These are phyloP conservation scores for Mycosphaerella sp. DNA, from an alignment of 2,329 filamentous ascomycete genomes.

Conservation along the genomic window DNA sequence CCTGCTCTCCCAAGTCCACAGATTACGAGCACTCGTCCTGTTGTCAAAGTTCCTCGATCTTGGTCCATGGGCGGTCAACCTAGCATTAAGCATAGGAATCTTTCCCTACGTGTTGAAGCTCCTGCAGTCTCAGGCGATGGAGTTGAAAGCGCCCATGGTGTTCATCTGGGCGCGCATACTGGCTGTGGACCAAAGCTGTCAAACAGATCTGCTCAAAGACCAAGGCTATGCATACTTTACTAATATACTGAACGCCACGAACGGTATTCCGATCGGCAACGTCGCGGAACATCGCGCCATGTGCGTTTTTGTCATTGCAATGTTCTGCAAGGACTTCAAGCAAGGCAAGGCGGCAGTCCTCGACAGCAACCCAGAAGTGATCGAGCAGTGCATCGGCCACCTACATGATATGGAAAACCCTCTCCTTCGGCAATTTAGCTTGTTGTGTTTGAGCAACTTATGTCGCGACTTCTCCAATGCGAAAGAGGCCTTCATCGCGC, in stretches of 20 bases:
- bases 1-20: slow-evolving; percentile 87
- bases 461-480: slow-evolving; percentile 88
- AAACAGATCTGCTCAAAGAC: slow-evolving; percentile 90
- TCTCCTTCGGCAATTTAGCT: slow-evolving; percentile 88
- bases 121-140: slow-evolving; percentile 85
- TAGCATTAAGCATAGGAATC: slow-evolving; percentile 94
- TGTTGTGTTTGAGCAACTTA: slow-evolving; percentile 87
- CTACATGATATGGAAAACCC: slow-evolving; percentile 81
- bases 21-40: slow-evolving; percentile 82
- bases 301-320: slow-evolving; percentile 96
- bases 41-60: slow-evolving; percentile 91
- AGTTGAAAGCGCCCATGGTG: slow-evolving; percentile 97
- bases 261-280: slow-evolving; percentile 72
- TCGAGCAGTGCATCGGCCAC: slow-evolving; percentile 79
- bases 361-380: slow-evolving; percentile 78
- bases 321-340: slow-evolving; percentile 92
- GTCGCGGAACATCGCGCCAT: slow-evolving; percentile 94
- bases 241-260: slow-evolving; percentile 72
- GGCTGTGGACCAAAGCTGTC: slow-evolving; percentile 89
- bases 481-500: slow-evolving; percentile 91
- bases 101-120: slow-evolving; percentile 99
- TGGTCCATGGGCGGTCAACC: slow-evolving; percentile 96
- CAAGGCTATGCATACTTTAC: slow-evolving; percentile 97
- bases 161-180: slow-evolving; percentile 98
- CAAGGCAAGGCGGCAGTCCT: slow-evolving; percentile 90